Conservation (phyloP, 345 rosid genomes). For the Acer saccharum region DNA sequence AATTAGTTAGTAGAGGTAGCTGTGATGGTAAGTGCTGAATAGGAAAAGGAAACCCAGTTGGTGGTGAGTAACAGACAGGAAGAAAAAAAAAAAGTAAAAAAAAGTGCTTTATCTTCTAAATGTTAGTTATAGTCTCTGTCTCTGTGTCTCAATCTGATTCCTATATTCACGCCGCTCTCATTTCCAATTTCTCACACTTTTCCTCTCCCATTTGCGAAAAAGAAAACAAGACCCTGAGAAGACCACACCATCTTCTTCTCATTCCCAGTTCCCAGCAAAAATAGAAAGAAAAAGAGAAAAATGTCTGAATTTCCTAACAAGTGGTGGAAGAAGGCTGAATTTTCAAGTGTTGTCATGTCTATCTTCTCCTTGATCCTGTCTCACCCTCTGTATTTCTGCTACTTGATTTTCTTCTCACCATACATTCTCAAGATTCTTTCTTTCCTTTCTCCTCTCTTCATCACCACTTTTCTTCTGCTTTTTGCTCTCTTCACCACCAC, state of each 20-base stretch:
- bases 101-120: conserved; percentile 37
- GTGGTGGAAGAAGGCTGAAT: conserved; percentile 35
- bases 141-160: conserved; percentile 21
- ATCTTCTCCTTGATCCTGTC: conserved; percentile 56
- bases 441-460: conserved; percentile 82
- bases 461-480: conserved; percentile 75
- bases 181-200: conserved; percentile 32
- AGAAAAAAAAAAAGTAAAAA: conserved; percentile 34
- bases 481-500: conserved; percentile 60
- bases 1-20: background rate
- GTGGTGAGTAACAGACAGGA: conserved; percentile 44
- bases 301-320: conserved; percentile 57
- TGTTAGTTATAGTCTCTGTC: conserved; percentile 13
- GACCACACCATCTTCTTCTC: background rate
- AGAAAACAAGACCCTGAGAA: conserved; percentile 17
- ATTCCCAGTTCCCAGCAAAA: background rate
- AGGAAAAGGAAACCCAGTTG: conserved; percentile 21
- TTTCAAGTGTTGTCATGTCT: conserved; percentile 52
- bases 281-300: background rate
- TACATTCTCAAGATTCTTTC: conserved; percentile 73
- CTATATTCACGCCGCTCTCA: conserved; percentile 65
- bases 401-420: conserved; percentile 65
- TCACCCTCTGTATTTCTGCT: conserved; percentile 60
- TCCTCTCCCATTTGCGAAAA: conserved; percentile 17
- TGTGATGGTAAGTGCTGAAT: conserved; percentile 2